Evolutionary conservation across 2,329 filamentous ascomycete species (phyloP), one percentile per base, ranked within the genome.

Genomic region (Ilyonectria destructans): DNA sequence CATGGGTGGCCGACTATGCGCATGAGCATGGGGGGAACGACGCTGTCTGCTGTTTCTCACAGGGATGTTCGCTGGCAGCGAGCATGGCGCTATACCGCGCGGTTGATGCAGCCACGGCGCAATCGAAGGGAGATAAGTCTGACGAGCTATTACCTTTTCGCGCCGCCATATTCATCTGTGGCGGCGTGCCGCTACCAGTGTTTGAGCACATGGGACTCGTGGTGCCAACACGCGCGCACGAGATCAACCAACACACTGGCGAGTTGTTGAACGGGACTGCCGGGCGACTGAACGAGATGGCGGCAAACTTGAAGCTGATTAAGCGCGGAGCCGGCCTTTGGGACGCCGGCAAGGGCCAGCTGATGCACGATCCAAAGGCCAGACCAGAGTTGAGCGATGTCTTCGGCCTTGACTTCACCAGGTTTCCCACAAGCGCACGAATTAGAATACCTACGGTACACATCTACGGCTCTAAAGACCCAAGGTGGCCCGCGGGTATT

Each of bases 131-230:
- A n/a, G 35, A 45, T 21, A 37, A 61, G 3, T 33, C 7, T 37
- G 48, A 35, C 23, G 48, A 61, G 23, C 48, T 15, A 13, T 26
- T 61, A 17, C 58, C 58, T 1, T 61, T 61, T 26, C 58, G 58
- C n/a, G 58, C 58, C n/a, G 58, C 58, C 23, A 61, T 61, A n/a
- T 61, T 61, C 23, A 61, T 61, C 58, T 61, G 58, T 21, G 58
- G 58, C 23, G 58, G 58, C 1, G 10, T 61, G 48, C 58, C 58
- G 12, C n/a, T 61, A 33, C 48, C 58, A 1, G 48, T 61, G n/a
- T 48, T 61, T 12, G 58, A 61, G 17, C 35, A 54, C 48, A 61
- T 61, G 58, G 58, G 58, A 4, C 58, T 61, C 1, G 58, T 54
- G 17, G 58, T 61, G 6, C 40, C 58, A 6, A 21, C n/a, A 8